Percentiles rank a stretch among this genome's conserved stretches.
Evolutionary conservation across 2,329 filamentous ascomycete genomes (phyloP).

Genomic region (Byssothecium circinans): DNA sequence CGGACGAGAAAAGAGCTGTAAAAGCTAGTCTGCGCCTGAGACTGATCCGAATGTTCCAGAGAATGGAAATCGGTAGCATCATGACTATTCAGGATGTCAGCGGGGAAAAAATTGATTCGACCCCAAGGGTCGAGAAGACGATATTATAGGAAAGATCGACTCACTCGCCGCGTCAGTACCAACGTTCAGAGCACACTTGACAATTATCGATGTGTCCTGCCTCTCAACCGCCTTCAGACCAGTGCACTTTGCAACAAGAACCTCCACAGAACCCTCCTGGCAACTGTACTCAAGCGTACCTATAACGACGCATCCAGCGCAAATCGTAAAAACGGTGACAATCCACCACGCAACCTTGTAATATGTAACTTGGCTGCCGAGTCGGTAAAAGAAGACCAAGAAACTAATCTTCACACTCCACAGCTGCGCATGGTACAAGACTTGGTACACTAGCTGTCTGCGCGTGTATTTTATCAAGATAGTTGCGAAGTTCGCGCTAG

Average conservation of each 20-base stretch:
- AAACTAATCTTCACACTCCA: slow-evolving; percentile 16
- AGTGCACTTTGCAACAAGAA: neutral
- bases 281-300: slow-evolving; percentile 10
- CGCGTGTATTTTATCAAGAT: too few relatives aligned
- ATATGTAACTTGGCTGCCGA: slow-evolving; percentile 4
- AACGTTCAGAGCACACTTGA: slow-evolving; percentile 10
- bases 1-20: slow-evolving; percentile 8
- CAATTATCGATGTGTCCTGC: slow-evolving; percentile 2
- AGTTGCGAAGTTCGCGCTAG: slow-evolving; percentile 1
- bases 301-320: slow-evolving; percentile 2
- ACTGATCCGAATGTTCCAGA: slow-evolving; percentile 6
- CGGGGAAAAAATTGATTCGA: neutral
- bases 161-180: slow-evolving; percentile 12
- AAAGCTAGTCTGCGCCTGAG: slow-evolving; percentile 3
- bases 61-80: slow-evolving; percentile 7
- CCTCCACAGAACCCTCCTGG: neutral
- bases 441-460: neutral
- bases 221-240: neutral
- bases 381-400: slow-evolving; percentile 14
- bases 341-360: slow-evolving; percentile 11
- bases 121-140: too few relatives aligned
- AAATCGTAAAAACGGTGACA: slow-evolving; percentile 5
- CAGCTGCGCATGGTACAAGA: slow-evolving; percentile 12
- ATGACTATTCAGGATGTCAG: slow-evolving; percentile 6
- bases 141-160: neutral